Conservation (phyloP, 805 yeast genomes). For the Candida wancherniae region DNA sequence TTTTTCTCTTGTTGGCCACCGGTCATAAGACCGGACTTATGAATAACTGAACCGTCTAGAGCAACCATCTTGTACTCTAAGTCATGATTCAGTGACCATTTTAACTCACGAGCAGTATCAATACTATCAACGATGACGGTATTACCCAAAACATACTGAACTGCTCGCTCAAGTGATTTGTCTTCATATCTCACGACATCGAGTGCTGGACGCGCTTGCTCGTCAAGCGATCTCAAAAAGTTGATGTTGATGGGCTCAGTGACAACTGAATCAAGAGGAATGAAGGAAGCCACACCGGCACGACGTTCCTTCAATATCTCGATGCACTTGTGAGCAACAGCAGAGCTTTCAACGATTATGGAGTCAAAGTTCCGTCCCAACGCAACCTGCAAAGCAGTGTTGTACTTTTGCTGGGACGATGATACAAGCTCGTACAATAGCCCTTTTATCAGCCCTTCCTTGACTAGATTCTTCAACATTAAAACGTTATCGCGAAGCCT, state of each 20-base stretch:
- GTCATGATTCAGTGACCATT: slow-evolving; percentile 47
- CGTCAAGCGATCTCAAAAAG: slow-evolving; percentile 49
- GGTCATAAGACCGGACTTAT: slow-evolving; percentile 85
- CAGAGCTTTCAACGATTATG: slow-evolving; percentile 69
- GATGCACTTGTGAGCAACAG: slow-evolving; percentile 72
- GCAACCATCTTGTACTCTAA: slow-evolving; percentile 66
- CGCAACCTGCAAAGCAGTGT: slow-evolving; percentile 67
- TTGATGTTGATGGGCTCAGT: slow-evolving; percentile 50
- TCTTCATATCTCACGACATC: slow-evolving; percentile 72
- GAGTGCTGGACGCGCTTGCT: slow-evolving; percentile 57
- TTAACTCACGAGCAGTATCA: slow-evolving; percentile 61
- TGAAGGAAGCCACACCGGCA: slow-evolving; percentile 78
- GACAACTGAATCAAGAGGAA: slow-evolving; percentile 75
- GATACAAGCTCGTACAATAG: slow-evolving; percentile 72
- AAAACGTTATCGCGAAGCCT: slow-evolving; percentile 69
- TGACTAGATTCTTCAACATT: slow-evolving; percentile 64
- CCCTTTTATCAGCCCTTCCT: slow-evolving; percentile 74
- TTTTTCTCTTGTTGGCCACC: slow-evolving; percentile 66
- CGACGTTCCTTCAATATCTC: slow-evolving; percentile 78
- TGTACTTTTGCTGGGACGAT: slow-evolving; percentile 70
- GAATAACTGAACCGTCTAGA: slow-evolving; percentile 78
- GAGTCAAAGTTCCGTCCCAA: slow-evolving; percentile 80
- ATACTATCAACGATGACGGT: slow-evolving; percentile 73
- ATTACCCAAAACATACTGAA: slow-evolving; percentile 74
- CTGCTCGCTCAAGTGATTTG: slow-evolving; percentile 63